Evolutionary conservation across 495 filamentous ascomycete species (phyloP).

Genomic region (Friedmanniomyces simplex): DNA sequence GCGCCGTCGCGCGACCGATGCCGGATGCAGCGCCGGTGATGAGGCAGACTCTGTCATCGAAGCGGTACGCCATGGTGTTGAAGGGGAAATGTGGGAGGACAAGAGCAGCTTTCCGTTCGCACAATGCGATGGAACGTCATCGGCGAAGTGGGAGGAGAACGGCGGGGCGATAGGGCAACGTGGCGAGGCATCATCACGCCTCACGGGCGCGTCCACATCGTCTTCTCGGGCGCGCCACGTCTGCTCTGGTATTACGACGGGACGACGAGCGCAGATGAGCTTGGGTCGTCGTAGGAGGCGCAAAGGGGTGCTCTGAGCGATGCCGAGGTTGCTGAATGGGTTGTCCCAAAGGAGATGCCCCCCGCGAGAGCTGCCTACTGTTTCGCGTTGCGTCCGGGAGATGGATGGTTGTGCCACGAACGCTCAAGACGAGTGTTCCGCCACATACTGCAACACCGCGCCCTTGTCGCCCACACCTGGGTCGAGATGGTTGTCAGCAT

Average conservation of each 20-base stretch:
- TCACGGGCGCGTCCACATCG: not conserved
- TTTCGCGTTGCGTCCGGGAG: no score
- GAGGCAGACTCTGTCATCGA: constrained; percentile 29
- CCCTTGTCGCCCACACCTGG: no score
- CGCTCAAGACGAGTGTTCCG: no score
- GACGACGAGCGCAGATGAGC: not conserved
- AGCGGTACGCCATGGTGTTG: constrained; percentile 2
- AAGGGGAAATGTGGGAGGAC: not conserved
- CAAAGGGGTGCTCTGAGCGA: no score
- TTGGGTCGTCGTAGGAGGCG: no score
- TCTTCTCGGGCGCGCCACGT: no score
- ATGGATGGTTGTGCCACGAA: no score
- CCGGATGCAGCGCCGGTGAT: constrained; percentile 46
- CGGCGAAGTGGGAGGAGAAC: not conserved
- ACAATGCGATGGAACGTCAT: not conserved
- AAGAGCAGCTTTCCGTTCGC: no score
- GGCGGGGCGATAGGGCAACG: not conserved
- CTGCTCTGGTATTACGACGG: not conserved
- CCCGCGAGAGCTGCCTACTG: no score
- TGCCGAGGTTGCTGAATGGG: no score
- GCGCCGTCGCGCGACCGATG: constrained; percentile 44
- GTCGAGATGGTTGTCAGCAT: no score
- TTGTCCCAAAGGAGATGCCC: not conserved
- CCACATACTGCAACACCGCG: no score
- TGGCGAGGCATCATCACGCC: not conserved